Conservation (phyloP, 306 rosid species). For the Vachellia collinsii region DNA sequence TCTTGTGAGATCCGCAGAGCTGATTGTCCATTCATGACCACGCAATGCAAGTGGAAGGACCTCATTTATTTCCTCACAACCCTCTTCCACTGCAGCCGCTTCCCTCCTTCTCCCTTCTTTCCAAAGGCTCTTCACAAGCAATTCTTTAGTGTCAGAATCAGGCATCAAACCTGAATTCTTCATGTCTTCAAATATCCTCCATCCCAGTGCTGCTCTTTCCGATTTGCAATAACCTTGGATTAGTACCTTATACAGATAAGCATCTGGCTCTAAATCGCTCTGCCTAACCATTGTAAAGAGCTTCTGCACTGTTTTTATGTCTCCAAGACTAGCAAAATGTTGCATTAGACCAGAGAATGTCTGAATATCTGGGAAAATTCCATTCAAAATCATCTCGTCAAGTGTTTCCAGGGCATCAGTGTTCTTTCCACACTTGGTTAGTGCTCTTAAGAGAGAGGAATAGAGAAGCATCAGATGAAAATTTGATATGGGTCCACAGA, state of each 20-base stretch:
- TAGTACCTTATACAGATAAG: conserved; percentile 64
- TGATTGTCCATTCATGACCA: conserved; percentile 79
- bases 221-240: conserved; percentile 82
- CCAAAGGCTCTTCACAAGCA: conserved; percentile 89
- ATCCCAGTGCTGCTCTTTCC: conserved; percentile 71
- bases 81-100: conserved; percentile 76
- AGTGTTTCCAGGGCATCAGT: conserved; percentile 63
- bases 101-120: conserved; percentile 82
- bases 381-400: conserved; percentile 75
- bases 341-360: conserved; percentile 77
- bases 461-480: conserved; percentile 67
- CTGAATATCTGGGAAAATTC: conserved; percentile 73
- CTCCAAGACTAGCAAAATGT: conserved; percentile 62
- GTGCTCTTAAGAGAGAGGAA: conserved; percentile 73
- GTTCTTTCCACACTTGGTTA: conserved; percentile 70
- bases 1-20: conserved; percentile 67
- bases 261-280: conserved; percentile 71
- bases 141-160: conserved; percentile 69
- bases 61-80: conserved; percentile 53
- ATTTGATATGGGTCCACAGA: conserved; percentile 66
- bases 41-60: conserved; percentile 59
- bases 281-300: conserved; percentile 74
- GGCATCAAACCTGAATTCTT: conserved; percentile 61
- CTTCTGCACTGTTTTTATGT: conserved; percentile 72
- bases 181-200: conserved; percentile 78